phyloP scores from a whole-genome alignment of 768 basidiomycete genomes.

The Boletus bicolor region DNA sequence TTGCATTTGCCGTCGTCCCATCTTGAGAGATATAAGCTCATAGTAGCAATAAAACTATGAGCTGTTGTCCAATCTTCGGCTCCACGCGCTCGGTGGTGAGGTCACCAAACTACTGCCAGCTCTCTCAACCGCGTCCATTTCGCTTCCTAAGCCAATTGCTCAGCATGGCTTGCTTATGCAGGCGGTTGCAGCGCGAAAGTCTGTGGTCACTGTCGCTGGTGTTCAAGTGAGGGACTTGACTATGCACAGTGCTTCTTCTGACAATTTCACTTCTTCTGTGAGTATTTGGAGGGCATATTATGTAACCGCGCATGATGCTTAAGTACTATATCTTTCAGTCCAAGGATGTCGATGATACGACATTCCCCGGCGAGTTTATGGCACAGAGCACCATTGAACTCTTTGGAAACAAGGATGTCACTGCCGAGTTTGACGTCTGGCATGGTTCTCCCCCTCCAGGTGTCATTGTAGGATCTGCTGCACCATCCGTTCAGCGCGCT shows the following conservation, averaged over 20 bases:
- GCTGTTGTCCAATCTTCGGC: not conserved
- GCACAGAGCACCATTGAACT: slow-evolving; percentile 1
- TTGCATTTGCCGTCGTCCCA: too few species aligned
- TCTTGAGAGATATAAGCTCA: too few species aligned
- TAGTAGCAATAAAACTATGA: too few species aligned
- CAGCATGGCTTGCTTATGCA: not conserved
- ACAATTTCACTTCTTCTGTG: not conserved
- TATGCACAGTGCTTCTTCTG: not conserved
- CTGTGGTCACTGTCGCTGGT: not conserved
- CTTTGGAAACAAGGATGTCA: not conserved
- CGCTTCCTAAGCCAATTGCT: not conserved
- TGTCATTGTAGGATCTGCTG: not conserved
- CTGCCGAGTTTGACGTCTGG: slow-evolving; percentile 4
- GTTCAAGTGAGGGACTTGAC: not conserved
- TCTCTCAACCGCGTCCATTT: not conserved
- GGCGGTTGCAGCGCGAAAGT: not conserved
- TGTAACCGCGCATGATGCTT: not conserved
- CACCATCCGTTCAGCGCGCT: slow-evolving; percentile 3
- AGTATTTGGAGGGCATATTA: not conserved
- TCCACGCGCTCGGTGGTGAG: not conserved
- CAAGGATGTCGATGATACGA: not conserved
- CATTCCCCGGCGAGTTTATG: not conserved
- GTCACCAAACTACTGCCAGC: not conserved
- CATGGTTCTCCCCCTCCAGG: slow-evolving; percentile 1
- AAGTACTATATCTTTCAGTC: not conserved